phyloP scores from a whole-genome alignment of 2,329 filamentous ascomycete species.

The Ciborinia camelliae region DNA sequence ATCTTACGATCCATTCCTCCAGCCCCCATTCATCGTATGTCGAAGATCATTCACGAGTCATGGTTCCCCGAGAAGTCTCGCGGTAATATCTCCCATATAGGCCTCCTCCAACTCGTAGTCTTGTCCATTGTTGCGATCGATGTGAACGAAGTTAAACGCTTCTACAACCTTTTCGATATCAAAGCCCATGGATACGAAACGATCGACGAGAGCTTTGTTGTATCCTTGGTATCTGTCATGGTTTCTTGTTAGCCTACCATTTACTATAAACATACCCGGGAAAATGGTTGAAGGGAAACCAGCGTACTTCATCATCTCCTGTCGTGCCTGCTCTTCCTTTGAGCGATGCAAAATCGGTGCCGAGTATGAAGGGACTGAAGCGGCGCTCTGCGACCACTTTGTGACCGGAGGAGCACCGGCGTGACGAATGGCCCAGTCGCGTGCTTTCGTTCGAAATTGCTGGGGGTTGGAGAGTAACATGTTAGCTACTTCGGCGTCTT shows the following conservation, averaged over 20 bases:
- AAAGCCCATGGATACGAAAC: constrained; percentile 90
- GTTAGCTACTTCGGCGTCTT: constrained; percentile 90
- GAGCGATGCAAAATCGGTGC: constrained; percentile 30
- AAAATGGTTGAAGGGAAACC: constrained; percentile 1
- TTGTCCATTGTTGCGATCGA: constrained; percentile 71
- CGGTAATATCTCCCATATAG: constrained; percentile 87
- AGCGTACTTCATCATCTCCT: constrained; percentile 28
- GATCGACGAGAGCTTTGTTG: constrained; percentile 75
- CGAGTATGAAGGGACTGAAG: constrained; percentile 37
- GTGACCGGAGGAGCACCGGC: constrained; percentile 68
- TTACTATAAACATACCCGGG: background rate
- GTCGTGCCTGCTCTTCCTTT: constrained; percentile 32
- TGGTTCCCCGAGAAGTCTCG: constrained; percentile 75
- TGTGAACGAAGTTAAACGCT: constrained; percentile 77
- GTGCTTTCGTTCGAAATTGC: constrained; percentile 75
- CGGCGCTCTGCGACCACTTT: constrained; percentile 44
- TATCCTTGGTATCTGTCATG: constrained; percentile 75
- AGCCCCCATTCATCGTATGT: constrained; percentile 2
- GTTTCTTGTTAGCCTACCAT: constrained; percentile 23
- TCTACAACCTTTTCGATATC: constrained; percentile 81
- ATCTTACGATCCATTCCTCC: background rate
- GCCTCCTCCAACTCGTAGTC: constrained; percentile 87
- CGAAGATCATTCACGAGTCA: constrained; percentile 23
- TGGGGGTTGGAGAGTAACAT: constrained; percentile 81
- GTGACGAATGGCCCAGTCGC: constrained; percentile 84